Percentiles rank a stretch among this genome's conserved stretches.
These are phyloP conservation scores for Rhododendron simsii DNA, from an alignment of 148 eudicot genomes.

Conservation along the genomic window DNA sequence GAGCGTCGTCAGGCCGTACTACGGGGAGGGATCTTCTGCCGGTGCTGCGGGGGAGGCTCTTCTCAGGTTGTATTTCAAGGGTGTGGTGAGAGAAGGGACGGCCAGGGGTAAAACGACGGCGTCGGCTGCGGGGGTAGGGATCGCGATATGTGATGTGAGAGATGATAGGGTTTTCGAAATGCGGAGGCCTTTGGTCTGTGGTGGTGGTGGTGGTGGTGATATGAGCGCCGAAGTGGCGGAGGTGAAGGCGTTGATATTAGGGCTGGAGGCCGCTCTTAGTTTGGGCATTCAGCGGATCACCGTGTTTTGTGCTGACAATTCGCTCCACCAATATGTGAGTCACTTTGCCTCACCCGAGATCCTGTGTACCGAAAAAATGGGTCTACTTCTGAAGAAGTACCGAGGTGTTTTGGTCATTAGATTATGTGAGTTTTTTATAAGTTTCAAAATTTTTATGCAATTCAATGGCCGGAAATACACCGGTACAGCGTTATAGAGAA, in stretches of 20 bases:
- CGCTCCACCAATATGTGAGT: constrained; percentile 46
- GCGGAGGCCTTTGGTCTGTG: constrained; percentile 36
- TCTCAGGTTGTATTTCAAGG: constrained; percentile 56
- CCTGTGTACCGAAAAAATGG: too few relatives aligned
- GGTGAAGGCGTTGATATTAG: constrained; percentile 55
- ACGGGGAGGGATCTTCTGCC: constrained; percentile 24
- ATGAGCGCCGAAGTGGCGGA: constrained; percentile 26
- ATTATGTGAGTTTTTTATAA: too few relatives aligned
- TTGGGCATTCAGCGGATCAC: constrained; percentile 43
- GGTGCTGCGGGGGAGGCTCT: neutral
- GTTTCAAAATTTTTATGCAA: too few relatives aligned
- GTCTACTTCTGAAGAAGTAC: too few relatives aligned
- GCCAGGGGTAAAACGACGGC: constrained; percentile 6
- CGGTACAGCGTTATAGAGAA: too few relatives aligned
- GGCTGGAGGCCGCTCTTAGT: constrained; percentile 36
- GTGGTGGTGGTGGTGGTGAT: constrained; percentile 22
- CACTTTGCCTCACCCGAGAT: neutral
- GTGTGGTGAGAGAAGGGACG: constrained; percentile 42
- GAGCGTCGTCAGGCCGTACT: constrained; percentile 28
- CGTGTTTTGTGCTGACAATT: constrained; percentile 29
- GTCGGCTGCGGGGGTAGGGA: constrained; percentile 35
- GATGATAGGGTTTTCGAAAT: constrained; percentile 41
- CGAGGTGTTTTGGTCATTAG: too few relatives aligned
- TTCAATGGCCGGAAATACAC: too few relatives aligned
- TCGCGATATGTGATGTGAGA: constrained; percentile 48